These are phyloP conservation scores for Xylariales sp. DNA, from an alignment of 2,329 filamentous ascomycete genomes.

Conservation along the genomic window DNA sequence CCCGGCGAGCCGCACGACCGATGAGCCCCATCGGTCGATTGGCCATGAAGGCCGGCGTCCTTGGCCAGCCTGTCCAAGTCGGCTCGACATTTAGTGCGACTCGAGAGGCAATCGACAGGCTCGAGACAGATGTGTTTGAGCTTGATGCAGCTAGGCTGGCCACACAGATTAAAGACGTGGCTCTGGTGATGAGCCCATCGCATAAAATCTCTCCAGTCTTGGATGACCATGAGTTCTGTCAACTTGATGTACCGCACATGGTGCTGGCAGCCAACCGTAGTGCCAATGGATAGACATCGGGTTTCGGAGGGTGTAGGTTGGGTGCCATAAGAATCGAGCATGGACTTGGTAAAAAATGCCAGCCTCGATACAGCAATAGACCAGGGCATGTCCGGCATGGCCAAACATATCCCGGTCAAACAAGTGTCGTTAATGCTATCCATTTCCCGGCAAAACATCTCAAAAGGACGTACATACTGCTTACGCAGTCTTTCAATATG, in stretches of 20 bases:
- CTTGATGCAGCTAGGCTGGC: conserved; percentile 29
- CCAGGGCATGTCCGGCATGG: conserved; percentile 31
- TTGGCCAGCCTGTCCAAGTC: neutral
- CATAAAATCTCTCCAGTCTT: conserved; percentile 31
- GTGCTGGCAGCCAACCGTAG: conserved; percentile 22
- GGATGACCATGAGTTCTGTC: conserved; percentile 24
- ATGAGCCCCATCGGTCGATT: neutral
- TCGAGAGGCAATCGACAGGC: conserved; percentile 23
- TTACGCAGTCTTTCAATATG: conserved; percentile 18
- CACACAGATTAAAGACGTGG: conserved; percentile 28
- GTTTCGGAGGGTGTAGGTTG: neutral
- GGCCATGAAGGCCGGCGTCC: neutral
- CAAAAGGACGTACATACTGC: conserved; percentile 22
- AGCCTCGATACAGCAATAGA: conserved; percentile 29
- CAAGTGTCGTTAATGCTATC: conserved; percentile 26
- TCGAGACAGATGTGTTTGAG: conserved; percentile 31
- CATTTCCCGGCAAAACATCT: conserved; percentile 31
- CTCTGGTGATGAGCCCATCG: conserved; percentile 30
- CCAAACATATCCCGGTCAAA: conserved; percentile 30
- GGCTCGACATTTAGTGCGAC: conserved; percentile 21
- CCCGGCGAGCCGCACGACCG: conserved; percentile 10
- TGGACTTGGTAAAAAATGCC: conserved; percentile 25
- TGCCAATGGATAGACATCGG: conserved; percentile 8
- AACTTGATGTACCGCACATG: conserved; percentile 24
- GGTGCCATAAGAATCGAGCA: neutral